These are phyloP conservation scores for Saprolegnia diclina DNA, from an alignment of 352 stramenopile species.

Conservation along the genomic window DNA sequence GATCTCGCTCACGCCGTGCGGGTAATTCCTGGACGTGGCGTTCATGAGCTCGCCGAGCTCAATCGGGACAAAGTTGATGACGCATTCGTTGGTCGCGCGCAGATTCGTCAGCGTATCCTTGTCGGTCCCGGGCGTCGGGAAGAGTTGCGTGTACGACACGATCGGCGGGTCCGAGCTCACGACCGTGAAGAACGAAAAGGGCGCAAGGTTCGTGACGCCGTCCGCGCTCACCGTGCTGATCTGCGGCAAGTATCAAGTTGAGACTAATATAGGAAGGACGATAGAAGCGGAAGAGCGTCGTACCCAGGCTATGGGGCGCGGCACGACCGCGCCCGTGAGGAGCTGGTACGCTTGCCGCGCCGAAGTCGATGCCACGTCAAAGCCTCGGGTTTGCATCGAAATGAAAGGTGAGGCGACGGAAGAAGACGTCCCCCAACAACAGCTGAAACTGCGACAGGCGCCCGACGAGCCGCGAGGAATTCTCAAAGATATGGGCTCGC, in stretches of 20 bases:
- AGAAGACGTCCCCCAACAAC: not conserved
- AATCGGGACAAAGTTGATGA: conserved; percentile 10
- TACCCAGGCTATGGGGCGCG: conserved; percentile 21
- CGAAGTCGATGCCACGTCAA: not conserved
- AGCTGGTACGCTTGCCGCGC: conserved; percentile 12
- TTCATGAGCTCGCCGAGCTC: conserved; percentile 19
- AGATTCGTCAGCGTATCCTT: conserved; percentile 22
- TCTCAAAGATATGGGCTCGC: too few species aligned
- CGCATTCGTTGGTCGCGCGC: conserved; percentile 7
- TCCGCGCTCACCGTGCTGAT: conserved; percentile 6
- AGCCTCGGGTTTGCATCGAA: not conserved
- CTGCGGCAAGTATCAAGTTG: not conserved
- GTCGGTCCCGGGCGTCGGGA: conserved; percentile 3
- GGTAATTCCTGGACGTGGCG: conserved; percentile 1
- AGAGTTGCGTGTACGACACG: conserved; percentile 17
- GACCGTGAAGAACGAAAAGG: conserved; percentile 23
- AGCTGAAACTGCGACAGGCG: too few species aligned
- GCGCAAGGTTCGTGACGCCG: conserved; percentile 7
- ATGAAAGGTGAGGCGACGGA: not conserved
- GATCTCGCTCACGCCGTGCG: conserved; percentile 16
- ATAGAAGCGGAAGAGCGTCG: not conserved
- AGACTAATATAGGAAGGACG: too few species aligned
- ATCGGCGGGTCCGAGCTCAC: conserved; percentile 15
- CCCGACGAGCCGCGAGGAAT: too few species aligned
- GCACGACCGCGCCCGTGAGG: conserved; percentile 8